These are phyloP conservation scores for Beauveria asiatica DNA, from an alignment of 2,329 filamentous ascomycete species.

Conservation along the genomic window DNA sequence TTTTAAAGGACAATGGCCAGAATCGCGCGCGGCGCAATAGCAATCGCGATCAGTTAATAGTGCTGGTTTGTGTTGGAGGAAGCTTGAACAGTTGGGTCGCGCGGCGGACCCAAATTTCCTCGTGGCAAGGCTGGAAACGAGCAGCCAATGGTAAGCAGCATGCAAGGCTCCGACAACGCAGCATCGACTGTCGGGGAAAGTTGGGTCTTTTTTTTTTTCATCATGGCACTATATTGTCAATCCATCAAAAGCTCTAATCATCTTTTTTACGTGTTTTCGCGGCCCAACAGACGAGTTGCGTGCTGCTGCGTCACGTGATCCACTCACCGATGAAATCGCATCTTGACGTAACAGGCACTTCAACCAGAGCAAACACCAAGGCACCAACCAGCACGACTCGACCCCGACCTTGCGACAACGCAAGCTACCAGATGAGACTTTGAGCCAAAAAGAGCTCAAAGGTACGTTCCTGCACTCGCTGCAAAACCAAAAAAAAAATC, in stretches of 20 bases:
- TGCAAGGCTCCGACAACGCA: conserved; percentile 17
- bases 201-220: not conserved
- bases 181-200: not conserved
- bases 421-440: conserved; percentile 5
- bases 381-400: not conserved
- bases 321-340: not conserved
- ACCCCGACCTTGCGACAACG: not conserved
- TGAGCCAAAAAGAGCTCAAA: conserved; percentile 3
- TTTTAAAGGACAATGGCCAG: not conserved
- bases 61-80: conserved; percentile 13
- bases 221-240: not conserved
- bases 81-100: conserved; percentile 9
- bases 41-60: conserved; percentile 8
- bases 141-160: conserved; percentile 1
- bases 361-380: not conserved
- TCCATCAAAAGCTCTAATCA: too few species aligned
- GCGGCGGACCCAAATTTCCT: conserved; percentile 26
- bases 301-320: not conserved
- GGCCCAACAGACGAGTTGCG: not conserved
- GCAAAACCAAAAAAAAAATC: conserved; percentile 7
- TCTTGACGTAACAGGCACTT: not conserved
- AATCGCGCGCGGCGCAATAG: conserved; percentile 4
- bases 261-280: too few species aligned
- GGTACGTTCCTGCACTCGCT: conserved; percentile 10
- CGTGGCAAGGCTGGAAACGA: conserved; percentile 26